A percentile compares a stretch with the other conserved stretches of the same genome.
Evolutionary conservation across 2,329 filamentous ascomycete genomes (phyloP).

Genomic region (Xenosphaeropsis pyriputrescens): DNA sequence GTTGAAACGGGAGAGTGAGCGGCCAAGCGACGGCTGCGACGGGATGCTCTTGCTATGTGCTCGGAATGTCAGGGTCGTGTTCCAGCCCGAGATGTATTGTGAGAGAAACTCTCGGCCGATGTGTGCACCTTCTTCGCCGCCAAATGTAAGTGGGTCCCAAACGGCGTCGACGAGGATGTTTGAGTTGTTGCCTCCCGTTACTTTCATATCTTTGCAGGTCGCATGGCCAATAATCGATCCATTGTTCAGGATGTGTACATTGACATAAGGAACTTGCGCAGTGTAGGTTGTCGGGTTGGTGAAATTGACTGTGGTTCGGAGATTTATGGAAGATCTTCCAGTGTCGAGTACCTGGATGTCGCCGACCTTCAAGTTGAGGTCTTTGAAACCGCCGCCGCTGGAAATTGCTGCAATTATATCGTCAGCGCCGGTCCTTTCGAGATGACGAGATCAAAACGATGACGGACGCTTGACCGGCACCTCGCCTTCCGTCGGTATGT

Average conservation of each 20-base stretch:
- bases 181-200: conserved; percentile 58
- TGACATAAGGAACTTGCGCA: conserved; percentile 66
- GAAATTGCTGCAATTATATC: conserved; percentile 36
- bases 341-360: conserved; percentile 62
- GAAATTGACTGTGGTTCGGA: conserved; percentile 63
- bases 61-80: conserved; percentile 64
- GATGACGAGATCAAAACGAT: conserved; percentile 29
- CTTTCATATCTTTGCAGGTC: conserved; percentile 43
- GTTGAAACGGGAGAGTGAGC: conserved; percentile 56
- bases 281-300: conserved; percentile 86
- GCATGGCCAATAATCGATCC: conserved; percentile 63
- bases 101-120: conserved; percentile 64
- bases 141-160: conserved; percentile 56
- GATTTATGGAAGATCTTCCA: conserved; percentile 50
- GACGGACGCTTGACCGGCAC: conserved; percentile 91
- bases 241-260: conserved; percentile 62
- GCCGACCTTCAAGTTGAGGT: conserved; percentile 47
- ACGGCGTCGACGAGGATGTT: conserved; percentile 50
- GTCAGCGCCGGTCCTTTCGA: conserved; percentile 17
- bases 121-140: conserved; percentile 43
- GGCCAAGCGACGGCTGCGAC: conserved; percentile 53
- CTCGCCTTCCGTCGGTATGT: conserved; percentile 71
- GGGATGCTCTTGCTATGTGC: conserved; percentile 63
- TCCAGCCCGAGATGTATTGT: conserved; percentile 75
- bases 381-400: conserved; percentile 31